Evolutionary conservation across 495 filamentous ascomycete genomes (phyloP).

Genomic region (Aspergillus nanangensis): DNA sequence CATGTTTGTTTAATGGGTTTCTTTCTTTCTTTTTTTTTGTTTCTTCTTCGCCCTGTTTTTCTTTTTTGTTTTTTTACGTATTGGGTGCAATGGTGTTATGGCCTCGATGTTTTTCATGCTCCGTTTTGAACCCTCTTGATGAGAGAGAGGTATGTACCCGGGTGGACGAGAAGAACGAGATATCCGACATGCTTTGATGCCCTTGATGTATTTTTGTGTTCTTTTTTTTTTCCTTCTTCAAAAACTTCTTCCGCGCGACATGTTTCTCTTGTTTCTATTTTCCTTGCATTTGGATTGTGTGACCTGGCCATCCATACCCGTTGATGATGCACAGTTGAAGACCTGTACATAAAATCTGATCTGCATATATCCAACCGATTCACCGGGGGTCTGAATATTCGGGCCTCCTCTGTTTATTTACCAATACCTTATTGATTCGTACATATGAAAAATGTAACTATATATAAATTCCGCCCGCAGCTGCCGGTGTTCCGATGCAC

Average conservation of each 20-base stretch:
- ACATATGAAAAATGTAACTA: no score
- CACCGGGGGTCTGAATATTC: conserved; percentile 1
- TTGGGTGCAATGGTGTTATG: conserved; percentile 32
- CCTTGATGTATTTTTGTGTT: conserved; percentile 21
- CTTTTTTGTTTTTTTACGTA: conserved; percentile 17
- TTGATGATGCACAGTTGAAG: conserved; percentile 13
- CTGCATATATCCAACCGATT: conserved; percentile 21
- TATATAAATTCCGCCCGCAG: neutral
- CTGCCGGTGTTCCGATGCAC: neutral
- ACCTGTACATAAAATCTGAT: conserved; percentile 20
- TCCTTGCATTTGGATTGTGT: conserved; percentile 14
- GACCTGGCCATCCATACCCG: conserved; percentile 17
- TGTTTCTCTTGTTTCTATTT: conserved; percentile 14
- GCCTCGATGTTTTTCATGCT: conserved; percentile 14
- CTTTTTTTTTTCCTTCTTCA: conserved; percentile 8
- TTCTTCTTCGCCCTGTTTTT: conserved; percentile 19
- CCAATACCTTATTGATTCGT: no score
- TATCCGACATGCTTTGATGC: conserved; percentile 24
- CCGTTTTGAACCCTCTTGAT: conserved; percentile 9
- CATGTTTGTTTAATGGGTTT: conserved; percentile 9
- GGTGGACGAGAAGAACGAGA: conserved; percentile 22
- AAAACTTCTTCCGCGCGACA: no score
- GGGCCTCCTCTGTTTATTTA: no score
- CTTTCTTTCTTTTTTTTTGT: conserved; percentile 15
- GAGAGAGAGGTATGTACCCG: conserved; percentile 8